Percentiles rank a stretch among this genome's conserved stretches.
phyloP scores from a whole-genome alignment of 352 stramenopile genomes.

The Globisporangium barbulae region DNA sequence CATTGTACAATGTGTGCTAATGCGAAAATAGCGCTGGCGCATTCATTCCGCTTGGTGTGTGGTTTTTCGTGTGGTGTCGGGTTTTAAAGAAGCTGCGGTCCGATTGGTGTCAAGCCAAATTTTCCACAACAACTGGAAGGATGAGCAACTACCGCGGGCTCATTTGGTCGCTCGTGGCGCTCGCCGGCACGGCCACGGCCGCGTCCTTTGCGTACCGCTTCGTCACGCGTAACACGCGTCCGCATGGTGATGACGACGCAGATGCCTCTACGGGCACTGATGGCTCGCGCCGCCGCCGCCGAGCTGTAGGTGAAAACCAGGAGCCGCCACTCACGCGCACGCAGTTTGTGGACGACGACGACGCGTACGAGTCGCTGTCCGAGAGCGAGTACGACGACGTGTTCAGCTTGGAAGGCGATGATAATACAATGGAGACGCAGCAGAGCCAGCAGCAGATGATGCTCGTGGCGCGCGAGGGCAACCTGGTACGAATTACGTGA shows the following conservation, averaged over 20 bases:
- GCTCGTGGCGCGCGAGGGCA: conserved; percentile 39
- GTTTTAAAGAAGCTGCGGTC: too few relatives aligned
- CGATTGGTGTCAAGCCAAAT: conserved; percentile 11
- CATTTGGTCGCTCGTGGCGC: conserved; percentile 61
- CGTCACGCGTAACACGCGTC: conserved; percentile 38
- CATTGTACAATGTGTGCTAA: too few relatives aligned
- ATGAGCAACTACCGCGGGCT: conserved; percentile 52
- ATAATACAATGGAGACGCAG: conserved; percentile 19
- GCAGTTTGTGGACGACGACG: conserved; percentile 20
- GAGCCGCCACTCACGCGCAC: conserved; percentile 5
- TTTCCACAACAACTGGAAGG: not conserved
- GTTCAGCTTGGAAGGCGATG: conserved; percentile 19
- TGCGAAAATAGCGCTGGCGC: too few relatives aligned
- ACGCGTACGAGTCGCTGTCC: conserved; percentile 37
- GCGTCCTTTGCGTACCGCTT: conserved; percentile 61
- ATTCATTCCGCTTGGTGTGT: too few relatives aligned
- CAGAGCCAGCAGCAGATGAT: conserved; percentile 41
- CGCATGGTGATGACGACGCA: conserved; percentile 15
- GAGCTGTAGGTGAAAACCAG: not conserved
- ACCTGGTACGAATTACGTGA: conserved; percentile 33
- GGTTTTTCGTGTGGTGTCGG: too few relatives aligned
- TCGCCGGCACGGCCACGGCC: conserved; percentile 63
- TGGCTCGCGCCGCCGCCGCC: conserved; percentile 3
- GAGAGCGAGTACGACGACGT: conserved; percentile 38
- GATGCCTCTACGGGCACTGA: conserved; percentile 4